Evolutionary conservation across 495 filamentous ascomycete genomes (phyloP).

Genomic region (Talaromyces trachyspermus): DNA sequence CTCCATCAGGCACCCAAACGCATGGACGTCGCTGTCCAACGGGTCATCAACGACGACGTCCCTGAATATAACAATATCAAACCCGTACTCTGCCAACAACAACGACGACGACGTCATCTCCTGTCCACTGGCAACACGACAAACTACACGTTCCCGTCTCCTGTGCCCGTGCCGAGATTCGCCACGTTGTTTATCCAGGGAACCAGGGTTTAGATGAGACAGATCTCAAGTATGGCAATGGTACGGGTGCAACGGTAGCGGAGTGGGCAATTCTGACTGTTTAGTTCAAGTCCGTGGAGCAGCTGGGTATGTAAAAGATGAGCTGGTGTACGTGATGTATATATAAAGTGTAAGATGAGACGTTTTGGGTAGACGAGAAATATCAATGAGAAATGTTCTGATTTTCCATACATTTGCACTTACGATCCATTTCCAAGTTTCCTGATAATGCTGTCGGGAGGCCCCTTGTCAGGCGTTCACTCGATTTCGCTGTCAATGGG

Average conservation of each 20-base stretch:
- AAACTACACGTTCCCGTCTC: slow-evolving; percentile 27
- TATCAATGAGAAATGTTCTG: too few species aligned
- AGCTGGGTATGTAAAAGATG: too few species aligned
- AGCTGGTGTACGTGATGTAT: too few species aligned
- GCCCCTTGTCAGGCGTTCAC: too few species aligned
- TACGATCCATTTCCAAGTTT: too few species aligned
- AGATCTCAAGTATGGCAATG: slow-evolving; percentile 37
- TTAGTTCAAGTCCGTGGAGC: too few species aligned
- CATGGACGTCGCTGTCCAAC: too few species aligned
- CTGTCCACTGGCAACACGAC: slow-evolving; percentile 41
- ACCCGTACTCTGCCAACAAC: slow-evolving; percentile 24
- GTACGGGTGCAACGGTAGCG: slow-evolving; percentile 59
- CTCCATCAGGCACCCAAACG: slow-evolving; percentile 19
- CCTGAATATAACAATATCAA: slow-evolving; percentile 26
- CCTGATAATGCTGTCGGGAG: too few species aligned
- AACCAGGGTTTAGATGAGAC: slow-evolving; percentile 38
- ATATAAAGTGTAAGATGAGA: too few species aligned
- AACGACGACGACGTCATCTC: slow-evolving; percentile 24
- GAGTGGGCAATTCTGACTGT: slow-evolving; percentile 57
- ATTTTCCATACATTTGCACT: too few species aligned
- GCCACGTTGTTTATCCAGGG: slow-evolving; percentile 39
- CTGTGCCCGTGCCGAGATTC: slow-evolving; percentile 30
- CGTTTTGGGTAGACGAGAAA: too few species aligned
- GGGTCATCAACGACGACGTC: slow-evolving; percentile 8
- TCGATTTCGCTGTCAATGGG: too few species aligned